Evolutionary conservation across 2,329 filamentous ascomycete species (phyloP), one percentile per base, ranked within the genome.

Genomic region (Fusarium illudens): DNA sequence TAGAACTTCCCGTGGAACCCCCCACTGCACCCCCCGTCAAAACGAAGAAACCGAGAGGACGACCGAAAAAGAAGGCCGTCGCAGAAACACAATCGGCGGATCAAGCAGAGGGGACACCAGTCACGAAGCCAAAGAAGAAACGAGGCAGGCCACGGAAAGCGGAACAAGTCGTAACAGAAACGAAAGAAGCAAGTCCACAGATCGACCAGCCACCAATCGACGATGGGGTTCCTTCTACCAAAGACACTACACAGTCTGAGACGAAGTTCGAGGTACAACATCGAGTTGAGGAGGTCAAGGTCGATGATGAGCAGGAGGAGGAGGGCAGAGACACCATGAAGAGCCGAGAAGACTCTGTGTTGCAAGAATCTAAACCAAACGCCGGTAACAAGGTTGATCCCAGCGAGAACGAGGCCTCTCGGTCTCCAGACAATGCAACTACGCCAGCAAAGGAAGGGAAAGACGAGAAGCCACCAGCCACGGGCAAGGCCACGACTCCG

Each of bases 91-190:
- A 58, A 37, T 44, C 59, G 42, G 49, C 58, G 29, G 71, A 53
- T 19, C 55, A 58, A 44, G 33, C 29, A 25, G 68, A 61, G 42
- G 58, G 36, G 30, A 66, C 67, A 33, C 33, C 36, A 15, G 39
- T 33, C 25, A 49, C 50, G 32, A 69, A 64, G 37, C 39, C 65
- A 54, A 79, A 77, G 57, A 81, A 77, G 70, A 81, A 77, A 61
- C 76, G 82, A 51, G 83, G 83, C 4, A 76, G 82, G 19, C 82
- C 82, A 15, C 79, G 76, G 60, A 84, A 83, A 58, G 64, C 71
- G 3, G 75, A 75, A 22, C 73, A 73, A 39, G 56, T 36, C 50
- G 13, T 59, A 34, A 30, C 53, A 19, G 25, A 36, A 25, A 6
- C 12, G 20, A 51, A 54, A 6, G 59, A 64, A 10, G 36, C 70